phyloP scores from a whole-genome alignment of 805 yeast genomes.

The Brettanomyces nanus region DNA sequence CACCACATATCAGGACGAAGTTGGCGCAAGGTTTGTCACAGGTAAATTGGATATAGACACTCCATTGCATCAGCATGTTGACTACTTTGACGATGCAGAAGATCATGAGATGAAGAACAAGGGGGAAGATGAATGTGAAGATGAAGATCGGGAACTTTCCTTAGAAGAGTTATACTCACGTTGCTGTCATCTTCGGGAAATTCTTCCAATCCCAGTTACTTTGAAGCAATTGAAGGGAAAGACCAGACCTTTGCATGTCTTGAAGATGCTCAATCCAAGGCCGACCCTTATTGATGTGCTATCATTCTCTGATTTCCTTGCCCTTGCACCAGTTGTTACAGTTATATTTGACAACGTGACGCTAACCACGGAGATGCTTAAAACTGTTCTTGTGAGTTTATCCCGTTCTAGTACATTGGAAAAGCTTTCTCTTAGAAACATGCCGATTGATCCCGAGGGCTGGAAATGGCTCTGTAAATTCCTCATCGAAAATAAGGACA shows the following conservation, averaged over 20 bases:
- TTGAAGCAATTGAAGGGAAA: slow-evolving; percentile 46
- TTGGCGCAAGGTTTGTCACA: slow-evolving; percentile 3
- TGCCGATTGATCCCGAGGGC: slow-evolving; percentile 43
- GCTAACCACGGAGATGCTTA: slow-evolving; percentile 46
- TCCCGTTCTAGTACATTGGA: slow-evolving; percentile 36
- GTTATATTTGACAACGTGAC: slow-evolving; percentile 51
- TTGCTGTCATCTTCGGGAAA: slow-evolving; percentile 42
- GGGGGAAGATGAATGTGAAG: slow-evolving; percentile 1
- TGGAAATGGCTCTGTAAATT: slow-evolving; percentile 46
- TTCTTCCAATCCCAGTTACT: slow-evolving; percentile 42
- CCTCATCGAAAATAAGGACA: slow-evolving; percentile 31
- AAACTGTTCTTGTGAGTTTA: slow-evolving; percentile 39
- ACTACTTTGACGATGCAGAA: slow-evolving; percentile 28
- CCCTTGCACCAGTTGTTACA: slow-evolving; percentile 47
- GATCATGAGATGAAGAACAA: slow-evolving; percentile 3
- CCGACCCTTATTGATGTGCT: slow-evolving; percentile 51
- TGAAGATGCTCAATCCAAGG: slow-evolving; percentile 48
- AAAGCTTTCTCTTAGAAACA: slow-evolving; percentile 46
- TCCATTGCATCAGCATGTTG: slow-evolving; percentile 45
- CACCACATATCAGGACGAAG: too few species aligned
- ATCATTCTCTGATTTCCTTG: slow-evolving; percentile 49
- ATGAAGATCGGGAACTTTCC: slow-evolving; percentile 20
- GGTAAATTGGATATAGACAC: slow-evolving; percentile 52
- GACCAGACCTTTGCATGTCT: slow-evolving; percentile 42
- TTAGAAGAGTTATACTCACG: slow-evolving; percentile 43